Percentiles rank a stretch among this genome's conserved stretches.
These are phyloP conservation scores for Myrmaecium sp. DNA, from an alignment of 2,329 filamentous ascomycete genomes.

Conservation along the genomic window DNA sequence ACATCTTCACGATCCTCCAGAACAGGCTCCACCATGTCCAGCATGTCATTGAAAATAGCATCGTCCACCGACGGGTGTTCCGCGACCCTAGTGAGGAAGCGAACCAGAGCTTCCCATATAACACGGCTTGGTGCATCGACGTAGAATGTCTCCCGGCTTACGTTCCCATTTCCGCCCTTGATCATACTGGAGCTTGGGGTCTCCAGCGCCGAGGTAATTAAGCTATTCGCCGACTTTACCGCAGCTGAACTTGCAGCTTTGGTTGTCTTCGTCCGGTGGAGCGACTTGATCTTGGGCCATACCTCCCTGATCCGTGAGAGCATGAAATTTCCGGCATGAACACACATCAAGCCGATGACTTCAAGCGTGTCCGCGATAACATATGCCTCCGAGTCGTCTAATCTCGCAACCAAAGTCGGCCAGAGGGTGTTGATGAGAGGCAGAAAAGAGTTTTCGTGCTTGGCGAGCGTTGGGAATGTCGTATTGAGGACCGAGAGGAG, in stretches of 20 bases:
- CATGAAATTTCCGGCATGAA: slow-evolving; percentile 66
- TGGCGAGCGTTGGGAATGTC: slow-evolving; percentile 53
- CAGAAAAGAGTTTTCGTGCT: slow-evolving; percentile 67
- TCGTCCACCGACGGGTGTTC: slow-evolving; percentile 48
- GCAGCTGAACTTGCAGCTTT: not conserved
- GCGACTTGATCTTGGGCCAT: slow-evolving; percentile 38
- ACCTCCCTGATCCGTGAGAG: slow-evolving; percentile 55
- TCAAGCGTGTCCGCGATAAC: slow-evolving; percentile 55
- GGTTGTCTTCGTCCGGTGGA: slow-evolving; percentile 9
- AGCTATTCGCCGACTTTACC: not conserved
- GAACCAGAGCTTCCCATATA: slow-evolving; percentile 46
- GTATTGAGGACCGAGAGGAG: slow-evolving; percentile 62
- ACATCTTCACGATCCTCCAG: slow-evolving; percentile 27
- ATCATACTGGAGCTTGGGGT: slow-evolving; percentile 13
- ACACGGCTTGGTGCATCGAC: slow-evolving; percentile 38
- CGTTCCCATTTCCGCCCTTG: not conserved
- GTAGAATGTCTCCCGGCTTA: slow-evolving; percentile 22
- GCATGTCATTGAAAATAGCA: slow-evolving; percentile 52
- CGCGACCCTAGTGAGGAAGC: slow-evolving; percentile 43
- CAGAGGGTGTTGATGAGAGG: slow-evolving; percentile 82
- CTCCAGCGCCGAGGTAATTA: not conserved
- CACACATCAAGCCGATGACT: slow-evolving; percentile 51
- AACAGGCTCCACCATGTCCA: slow-evolving; percentile 39
- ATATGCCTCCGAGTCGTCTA: slow-evolving; percentile 50
- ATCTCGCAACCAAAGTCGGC: slow-evolving; percentile 58